These are phyloP conservation scores for Trichoderma gracile DNA, from an alignment of 2,329 filamentous ascomycete species.

Conservation along the genomic window DNA sequence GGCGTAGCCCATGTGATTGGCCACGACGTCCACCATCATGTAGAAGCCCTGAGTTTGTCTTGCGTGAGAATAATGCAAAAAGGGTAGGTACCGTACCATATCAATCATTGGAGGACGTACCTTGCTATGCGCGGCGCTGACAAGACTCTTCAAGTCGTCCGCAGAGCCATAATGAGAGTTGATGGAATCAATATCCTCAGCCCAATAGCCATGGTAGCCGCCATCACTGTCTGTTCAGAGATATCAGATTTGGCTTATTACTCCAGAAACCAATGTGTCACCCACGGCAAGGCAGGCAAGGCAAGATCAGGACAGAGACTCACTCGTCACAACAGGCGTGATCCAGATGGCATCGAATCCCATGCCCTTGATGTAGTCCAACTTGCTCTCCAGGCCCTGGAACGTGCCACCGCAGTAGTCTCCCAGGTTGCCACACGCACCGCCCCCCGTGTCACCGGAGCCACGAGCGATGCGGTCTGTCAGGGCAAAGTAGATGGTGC, in stretches of 20 bases:
- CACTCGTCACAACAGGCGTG: constrained; percentile 55
- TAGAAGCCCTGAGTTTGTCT: constrained; percentile 41
- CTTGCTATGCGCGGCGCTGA: constrained; percentile 59
- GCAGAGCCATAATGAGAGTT: constrained; percentile 61
- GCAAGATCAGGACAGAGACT: constrained; percentile 26
- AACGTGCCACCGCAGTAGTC: constrained; percentile 64
- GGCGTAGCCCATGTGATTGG: constrained; percentile 58
- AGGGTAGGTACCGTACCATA: no score
- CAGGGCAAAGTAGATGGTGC: constrained; percentile 60
- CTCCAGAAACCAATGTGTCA: background rate
- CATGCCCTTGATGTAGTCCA: constrained; percentile 65
- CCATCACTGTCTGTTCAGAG: constrained; percentile 37
- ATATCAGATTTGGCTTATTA: background rate
- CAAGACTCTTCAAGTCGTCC: constrained; percentile 59
- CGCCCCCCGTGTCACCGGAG: constrained; percentile 46
- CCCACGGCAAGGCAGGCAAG: no score
- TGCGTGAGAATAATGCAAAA: background rate
- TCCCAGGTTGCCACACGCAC: constrained; percentile 43
- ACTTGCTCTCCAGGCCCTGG: constrained; percentile 56
- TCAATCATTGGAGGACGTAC: constrained; percentile 36
- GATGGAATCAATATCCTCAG: constrained; percentile 51
- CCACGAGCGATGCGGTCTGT: constrained; percentile 57
- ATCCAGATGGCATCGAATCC: constrained; percentile 62
- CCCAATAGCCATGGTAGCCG: constrained; percentile 60
- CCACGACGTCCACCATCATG: constrained; percentile 63